Evolutionary conservation across 1,139 yeast species (phyloP), one percentile per base, ranked within the genome.

Genomic region (Debaryomyces subglobosus): DNA sequence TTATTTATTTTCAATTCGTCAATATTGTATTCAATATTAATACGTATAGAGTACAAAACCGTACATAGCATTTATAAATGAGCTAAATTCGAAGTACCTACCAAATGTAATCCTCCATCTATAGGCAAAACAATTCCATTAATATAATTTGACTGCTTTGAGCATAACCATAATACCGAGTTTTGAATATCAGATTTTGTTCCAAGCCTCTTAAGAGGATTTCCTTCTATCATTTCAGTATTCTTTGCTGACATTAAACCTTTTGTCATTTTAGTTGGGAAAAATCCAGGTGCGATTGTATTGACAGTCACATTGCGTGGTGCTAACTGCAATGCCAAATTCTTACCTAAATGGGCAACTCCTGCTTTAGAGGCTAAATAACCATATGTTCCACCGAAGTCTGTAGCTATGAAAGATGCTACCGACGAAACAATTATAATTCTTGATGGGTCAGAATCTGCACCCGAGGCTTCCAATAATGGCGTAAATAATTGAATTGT

Each of bases 271-370:
- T 40, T 36, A 20, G 39, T 38, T 15, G 39, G 36, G 10, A 44
- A 38, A 7, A 38, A 30, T 4, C 43, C 39, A 12, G 43, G 43
- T 4, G 47, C 32, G 33, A 44, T 24, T 5, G 39, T 38, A 20
- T 39, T 44, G n/a, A 44, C 38, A 16, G 33, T 44, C 15, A 44
- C 34, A 29, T 38, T 38, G 5, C 39, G 40, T 8, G 35, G 41
- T 18, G 43, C 47, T 16, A 44, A 39, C 30, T 44, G 42, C 15
- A 44, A 29, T 10, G 47, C 43, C 32, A 44, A 44, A 13, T 44
- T 44, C 32, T 44, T 37, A 10, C 43, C 43, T 9, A 44, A 32
- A 12, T 44, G 38, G 15, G 35, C 24, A 12, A 25, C 34, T 4
- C 40, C 45, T 7, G 34, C 40, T n/a, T 37, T 44, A 13, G 37